Conservation (phyloP, 2,329 filamentous ascomycete genomes). For the Diaporthe sp. region DNA sequence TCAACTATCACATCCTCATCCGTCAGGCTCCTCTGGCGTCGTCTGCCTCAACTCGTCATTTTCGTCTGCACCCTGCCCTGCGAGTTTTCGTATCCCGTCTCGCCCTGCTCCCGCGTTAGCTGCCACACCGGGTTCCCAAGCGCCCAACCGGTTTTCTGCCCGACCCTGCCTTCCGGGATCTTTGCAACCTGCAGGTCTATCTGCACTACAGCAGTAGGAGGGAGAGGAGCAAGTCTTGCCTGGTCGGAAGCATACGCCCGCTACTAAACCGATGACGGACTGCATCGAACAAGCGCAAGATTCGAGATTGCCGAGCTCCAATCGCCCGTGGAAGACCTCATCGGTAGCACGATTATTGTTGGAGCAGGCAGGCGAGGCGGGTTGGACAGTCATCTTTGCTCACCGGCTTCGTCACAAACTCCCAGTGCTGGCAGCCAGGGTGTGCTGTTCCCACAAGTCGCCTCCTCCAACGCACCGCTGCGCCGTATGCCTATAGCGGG, state of each 20-base stretch:
- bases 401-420: neutral
- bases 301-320: slow-evolving; percentile 19
- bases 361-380: neutral
- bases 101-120: slow-evolving; percentile 23
- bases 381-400: slow-evolving; percentile 7
- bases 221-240: neutral
- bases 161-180: slow-evolving; percentile 11
- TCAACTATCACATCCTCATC: slow-evolving; percentile 32
- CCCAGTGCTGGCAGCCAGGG: neutral
- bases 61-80: slow-evolving; percentile 24
- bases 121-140: slow-evolving; percentile 2
- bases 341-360: neutral
- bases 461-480: neutral
- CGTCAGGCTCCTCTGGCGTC: slow-evolving; percentile 6
- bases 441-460: neutral
- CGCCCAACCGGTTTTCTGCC: slow-evolving; percentile 18
- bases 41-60: slow-evolving; percentile 31
- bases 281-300: slow-evolving; percentile 25
- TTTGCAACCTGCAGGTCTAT: neutral
- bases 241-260: neutral
- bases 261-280: neutral
- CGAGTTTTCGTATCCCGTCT: slow-evolving; percentile 16
- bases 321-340: neutral
- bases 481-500: neutral
- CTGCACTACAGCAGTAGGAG: neutral